Conservation (phyloP, 2,329 filamentous ascomycete genomes). For the Alternaria triticimaculans region DNA sequence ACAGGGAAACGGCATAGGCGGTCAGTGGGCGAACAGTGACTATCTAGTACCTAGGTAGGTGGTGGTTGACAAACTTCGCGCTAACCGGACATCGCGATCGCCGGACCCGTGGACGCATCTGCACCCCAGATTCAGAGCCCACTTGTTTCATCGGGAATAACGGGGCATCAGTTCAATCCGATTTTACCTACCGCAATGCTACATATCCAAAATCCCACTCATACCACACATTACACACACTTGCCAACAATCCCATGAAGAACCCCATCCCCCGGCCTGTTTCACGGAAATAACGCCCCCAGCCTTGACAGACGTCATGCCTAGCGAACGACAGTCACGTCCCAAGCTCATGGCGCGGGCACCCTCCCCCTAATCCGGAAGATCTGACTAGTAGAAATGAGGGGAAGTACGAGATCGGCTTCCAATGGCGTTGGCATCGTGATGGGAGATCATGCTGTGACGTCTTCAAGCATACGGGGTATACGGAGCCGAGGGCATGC, state of each 20-base stretch:
- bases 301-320: constrained; percentile 21
- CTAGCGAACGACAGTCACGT: constrained; percentile 8
- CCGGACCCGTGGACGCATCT: neutral
- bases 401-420: constrained; percentile 9
- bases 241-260: neutral
- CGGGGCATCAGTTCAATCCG: neutral
- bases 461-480: constrained; percentile 9
- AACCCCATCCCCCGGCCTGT: neutral
- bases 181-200: neutral
- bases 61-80: neutral
- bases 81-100: constrained; percentile 3
- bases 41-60: no score
- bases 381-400: constrained; percentile 9
- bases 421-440: constrained; percentile 10
- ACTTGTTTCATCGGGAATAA: constrained; percentile 2
- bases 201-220: neutral
- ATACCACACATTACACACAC: fast-evolving
- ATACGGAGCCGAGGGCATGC: constrained; percentile 4
- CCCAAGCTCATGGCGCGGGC: constrained; percentile 13
- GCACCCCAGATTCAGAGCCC: constrained; percentile 25
- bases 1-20: neutral
- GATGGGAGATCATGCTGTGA: constrained; percentile 11
- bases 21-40: neutral
- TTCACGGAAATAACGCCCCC: constrained; percentile 9
- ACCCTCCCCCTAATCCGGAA: constrained; percentile 5